phyloP scores from a whole-genome alignment of 2,329 filamentous ascomycete genomes.

The Colletotrichum gigasporum region DNA sequence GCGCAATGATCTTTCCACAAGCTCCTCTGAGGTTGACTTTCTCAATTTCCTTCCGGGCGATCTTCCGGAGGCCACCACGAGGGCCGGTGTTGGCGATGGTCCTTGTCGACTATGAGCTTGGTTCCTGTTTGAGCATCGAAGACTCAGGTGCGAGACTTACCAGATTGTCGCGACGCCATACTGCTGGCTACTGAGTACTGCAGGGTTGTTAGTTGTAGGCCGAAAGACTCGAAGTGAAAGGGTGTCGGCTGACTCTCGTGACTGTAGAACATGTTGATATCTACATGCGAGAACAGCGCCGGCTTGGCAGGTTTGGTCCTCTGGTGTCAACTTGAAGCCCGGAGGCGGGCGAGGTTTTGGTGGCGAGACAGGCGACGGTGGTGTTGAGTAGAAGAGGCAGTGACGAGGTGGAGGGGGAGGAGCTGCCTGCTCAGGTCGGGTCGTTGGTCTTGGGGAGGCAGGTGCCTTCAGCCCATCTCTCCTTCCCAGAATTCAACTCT shows the following conservation, averaged over 20 bases:
- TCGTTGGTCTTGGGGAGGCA: no score
- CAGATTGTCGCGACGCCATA: constrained; percentile 96
- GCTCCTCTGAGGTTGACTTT: constrained; percentile 88
- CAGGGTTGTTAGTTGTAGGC: constrained; percentile 36
- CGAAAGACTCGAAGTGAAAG: background rate
- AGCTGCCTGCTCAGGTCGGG: no score
- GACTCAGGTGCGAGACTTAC: constrained; percentile 58
- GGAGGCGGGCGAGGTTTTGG: background rate
- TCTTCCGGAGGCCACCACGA: constrained; percentile 70
- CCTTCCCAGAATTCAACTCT: no score
- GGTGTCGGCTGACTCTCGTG: constrained; percentile 79
- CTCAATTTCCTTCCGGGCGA: constrained; percentile 87
- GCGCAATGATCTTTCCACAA: constrained; percentile 87
- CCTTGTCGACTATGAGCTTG: constrained; percentile 60
- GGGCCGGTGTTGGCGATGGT: constrained; percentile 88
- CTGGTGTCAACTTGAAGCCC: background rate
- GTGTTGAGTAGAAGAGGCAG: background rate
- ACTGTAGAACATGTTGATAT: constrained; percentile 84
- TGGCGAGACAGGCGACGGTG: background rate
- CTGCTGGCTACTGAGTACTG: constrained; percentile 83
- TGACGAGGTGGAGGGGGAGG: background rate
- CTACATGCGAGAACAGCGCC: constrained; percentile 8
- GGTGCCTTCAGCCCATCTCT: no score
- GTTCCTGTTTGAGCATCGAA: background rate
- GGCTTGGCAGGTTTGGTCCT: background rate